Conservation (phyloP, 176 grass and related monocot species). For the Rhynchospora tenuis region DNA sequence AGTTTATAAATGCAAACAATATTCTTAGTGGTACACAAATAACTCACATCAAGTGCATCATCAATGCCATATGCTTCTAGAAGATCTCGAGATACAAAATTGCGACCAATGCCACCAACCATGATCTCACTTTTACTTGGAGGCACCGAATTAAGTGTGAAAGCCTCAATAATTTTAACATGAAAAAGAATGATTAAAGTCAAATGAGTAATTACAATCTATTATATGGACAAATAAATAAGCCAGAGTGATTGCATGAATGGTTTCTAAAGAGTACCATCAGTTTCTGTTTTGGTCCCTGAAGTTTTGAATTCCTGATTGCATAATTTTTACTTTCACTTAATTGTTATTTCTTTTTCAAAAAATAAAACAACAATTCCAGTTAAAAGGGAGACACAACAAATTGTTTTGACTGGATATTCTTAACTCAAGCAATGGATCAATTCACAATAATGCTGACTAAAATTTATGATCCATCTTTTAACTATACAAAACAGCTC, state of each 20-base stretch:
- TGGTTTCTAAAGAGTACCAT: background rate
- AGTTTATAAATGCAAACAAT: background rate
- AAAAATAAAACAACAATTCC: too few relatives aligned
- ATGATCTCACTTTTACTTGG: constrained; percentile 46
- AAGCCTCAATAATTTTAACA: constrained; percentile 35
- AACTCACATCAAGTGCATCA: constrained; percentile 42
- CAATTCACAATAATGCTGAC: background rate
- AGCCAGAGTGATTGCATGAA: background rate
- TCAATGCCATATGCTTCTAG: constrained; percentile 51
- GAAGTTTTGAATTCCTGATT: constrained; percentile 28
- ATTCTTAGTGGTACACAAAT: background rate
- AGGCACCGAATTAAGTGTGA: constrained; percentile 78
- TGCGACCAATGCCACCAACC: constrained; percentile 42
- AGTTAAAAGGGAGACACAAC: background rate
- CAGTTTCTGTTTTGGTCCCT: background rate
- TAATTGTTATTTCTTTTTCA: background rate
- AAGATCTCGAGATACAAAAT: constrained; percentile 39
- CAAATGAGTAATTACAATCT: background rate
- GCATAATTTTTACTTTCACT: constrained; percentile 22
- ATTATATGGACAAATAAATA: background rate
- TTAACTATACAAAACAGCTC: background rate
- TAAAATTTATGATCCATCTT: background rate
- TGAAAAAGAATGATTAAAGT: background rate
- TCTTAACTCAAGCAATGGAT: background rate
- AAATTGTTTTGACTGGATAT: background rate